phyloP scores from a whole-genome alignment of 306 rosid genomes.

The Lablab purpureus region DNA sequence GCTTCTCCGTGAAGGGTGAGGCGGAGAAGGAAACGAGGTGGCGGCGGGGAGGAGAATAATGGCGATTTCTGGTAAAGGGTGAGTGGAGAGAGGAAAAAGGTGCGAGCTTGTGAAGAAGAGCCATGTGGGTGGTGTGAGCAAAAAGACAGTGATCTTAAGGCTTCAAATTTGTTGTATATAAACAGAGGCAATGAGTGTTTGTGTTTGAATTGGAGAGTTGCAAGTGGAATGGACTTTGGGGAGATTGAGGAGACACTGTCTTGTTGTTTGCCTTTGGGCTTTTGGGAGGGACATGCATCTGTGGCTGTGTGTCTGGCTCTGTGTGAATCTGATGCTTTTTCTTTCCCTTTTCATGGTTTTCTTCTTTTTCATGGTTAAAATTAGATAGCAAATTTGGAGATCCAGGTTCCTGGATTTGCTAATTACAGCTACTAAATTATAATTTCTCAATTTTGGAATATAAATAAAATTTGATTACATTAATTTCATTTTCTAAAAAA shows the following conservation, averaged over 20 bases:
- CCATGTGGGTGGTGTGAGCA: conserved; percentile 51
- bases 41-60: conserved; percentile 36
- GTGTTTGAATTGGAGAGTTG: conserved; percentile 33
- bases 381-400: too few relatives aligned
- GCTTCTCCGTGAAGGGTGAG: conserved; percentile 90
- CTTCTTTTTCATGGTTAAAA: not conserved
- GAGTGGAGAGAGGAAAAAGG: conserved; percentile 53
- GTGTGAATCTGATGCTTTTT: not conserved
- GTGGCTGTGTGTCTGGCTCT: too few relatives aligned
- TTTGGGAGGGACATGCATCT: conserved; percentile 43
- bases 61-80: conserved; percentile 40
- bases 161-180: not conserved
- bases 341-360: not conserved
- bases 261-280: conserved; percentile 46
- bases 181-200: not conserved
- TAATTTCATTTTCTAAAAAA: too few relatives aligned
- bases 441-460: too few relatives aligned
- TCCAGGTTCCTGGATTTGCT: not conserved
- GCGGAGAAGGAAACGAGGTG: conserved; percentile 57
- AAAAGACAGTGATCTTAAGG: not conserved
- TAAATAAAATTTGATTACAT: too few relatives aligned
- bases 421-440: not conserved
- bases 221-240: conserved; percentile 43
- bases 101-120: conserved; percentile 56
- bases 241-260: conserved; percentile 48